Conservation (phyloP, 306 rosid genomes). For the Begonia loranthoides region DNA sequence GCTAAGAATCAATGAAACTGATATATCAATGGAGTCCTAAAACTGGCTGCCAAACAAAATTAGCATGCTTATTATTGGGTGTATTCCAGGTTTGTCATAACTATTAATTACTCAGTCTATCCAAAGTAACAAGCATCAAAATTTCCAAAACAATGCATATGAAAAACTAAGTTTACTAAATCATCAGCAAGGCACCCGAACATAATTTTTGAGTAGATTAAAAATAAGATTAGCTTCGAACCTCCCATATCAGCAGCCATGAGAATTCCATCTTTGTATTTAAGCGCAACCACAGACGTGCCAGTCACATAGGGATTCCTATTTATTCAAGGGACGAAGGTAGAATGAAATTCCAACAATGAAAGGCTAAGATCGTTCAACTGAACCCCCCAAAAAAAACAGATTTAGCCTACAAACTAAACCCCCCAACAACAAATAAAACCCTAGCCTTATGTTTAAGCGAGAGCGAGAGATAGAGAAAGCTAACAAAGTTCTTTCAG, state of each 20-base stretch:
- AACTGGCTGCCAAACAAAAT: too few relatives aligned
- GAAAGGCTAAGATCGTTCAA: neutral
- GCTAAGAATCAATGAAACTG: too few relatives aligned
- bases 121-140: neutral
- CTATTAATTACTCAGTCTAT: neutral
- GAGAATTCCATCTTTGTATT: conserved; percentile 88
- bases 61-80: too few relatives aligned
- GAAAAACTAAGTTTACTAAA: too few relatives aligned
- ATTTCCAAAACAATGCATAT: neutral
- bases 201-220: too few relatives aligned
- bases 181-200: too few relatives aligned
- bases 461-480: conserved; percentile 5
- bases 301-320: conserved; percentile 96
- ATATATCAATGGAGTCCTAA: too few relatives aligned
- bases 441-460: too few relatives aligned
- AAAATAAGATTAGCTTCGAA: conserved; percentile 8
- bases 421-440: too few relatives aligned
- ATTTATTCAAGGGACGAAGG: neutral
- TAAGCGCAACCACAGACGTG: conserved; percentile 78
- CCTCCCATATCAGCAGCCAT: conserved; percentile 98
- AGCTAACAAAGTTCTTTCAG: conserved; percentile 55
- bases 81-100: neutral
- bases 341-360: neutral
- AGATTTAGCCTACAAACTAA: too few relatives aligned
- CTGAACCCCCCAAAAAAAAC: too few relatives aligned